A percentile compares a stretch with the other conserved stretches of the same genome.
phyloP scores from a whole-genome alignment of 2,329 filamentous ascomycete genomes.

The Fonsecaea monophora region DNA sequence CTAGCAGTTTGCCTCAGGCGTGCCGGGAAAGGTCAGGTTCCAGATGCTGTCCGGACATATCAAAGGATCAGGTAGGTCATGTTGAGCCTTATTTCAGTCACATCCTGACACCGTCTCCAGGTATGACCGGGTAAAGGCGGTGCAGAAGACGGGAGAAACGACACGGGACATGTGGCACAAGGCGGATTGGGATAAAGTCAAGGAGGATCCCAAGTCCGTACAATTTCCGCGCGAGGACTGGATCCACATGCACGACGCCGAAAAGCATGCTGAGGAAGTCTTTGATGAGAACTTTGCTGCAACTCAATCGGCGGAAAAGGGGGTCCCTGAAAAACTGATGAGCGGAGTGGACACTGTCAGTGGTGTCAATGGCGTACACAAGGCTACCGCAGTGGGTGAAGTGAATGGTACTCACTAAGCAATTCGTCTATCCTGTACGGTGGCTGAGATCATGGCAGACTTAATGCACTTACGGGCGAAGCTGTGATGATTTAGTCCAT shows the following conservation, averaged over 20 bases:
- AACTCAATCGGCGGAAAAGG: constrained; percentile 21
- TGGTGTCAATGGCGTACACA: constrained; percentile 51
- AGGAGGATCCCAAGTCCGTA: constrained; percentile 31
- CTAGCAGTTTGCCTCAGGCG: constrained; percentile 53
- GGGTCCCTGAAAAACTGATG: constrained; percentile 12
- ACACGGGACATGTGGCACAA: constrained; percentile 40
- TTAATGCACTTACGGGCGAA: constrained; percentile 3
- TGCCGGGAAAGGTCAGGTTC: constrained; percentile 40
- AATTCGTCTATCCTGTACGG: not conserved
- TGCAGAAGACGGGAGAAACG: constrained; percentile 40
- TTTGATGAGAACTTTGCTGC: constrained; percentile 42
- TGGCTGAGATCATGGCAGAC: constrained; percentile 27
- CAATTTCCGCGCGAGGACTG: constrained; percentile 54
- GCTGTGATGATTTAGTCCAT: constrained; percentile 13
- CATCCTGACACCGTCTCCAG: constrained; percentile 23
- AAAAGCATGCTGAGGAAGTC: constrained; percentile 54
- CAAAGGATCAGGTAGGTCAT: constrained; percentile 32
- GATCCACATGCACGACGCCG: constrained; percentile 59
- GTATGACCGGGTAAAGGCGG: constrained; percentile 38
- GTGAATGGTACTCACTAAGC: constrained; percentile 29
- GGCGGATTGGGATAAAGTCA: constrained; percentile 37
- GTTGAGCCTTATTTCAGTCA: not conserved
- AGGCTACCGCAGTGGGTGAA: constrained; percentile 25
- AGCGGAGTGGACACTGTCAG: constrained; percentile 36
- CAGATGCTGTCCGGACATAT: constrained; percentile 33